Evolutionary conservation across 164 flowering plant genomes (phyloP).

Genomic region (Magnolia sinica): DNA sequence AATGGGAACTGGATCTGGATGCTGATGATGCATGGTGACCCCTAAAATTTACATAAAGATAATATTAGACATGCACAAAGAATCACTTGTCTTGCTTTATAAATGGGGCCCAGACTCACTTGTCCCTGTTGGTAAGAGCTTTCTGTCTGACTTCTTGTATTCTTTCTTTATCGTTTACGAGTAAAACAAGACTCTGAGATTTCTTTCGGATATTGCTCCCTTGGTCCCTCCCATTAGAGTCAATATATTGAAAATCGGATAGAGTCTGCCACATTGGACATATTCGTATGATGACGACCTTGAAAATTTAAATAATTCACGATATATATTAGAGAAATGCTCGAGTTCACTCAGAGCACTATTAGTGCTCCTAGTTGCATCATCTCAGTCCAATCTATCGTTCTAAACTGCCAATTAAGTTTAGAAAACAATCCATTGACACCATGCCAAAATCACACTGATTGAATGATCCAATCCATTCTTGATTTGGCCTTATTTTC

Average conservation of each 20-base stretch:
- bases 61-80: not conserved
- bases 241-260: constrained; percentile 91
- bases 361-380: no score
- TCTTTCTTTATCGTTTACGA: constrained; percentile 92
- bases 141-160: constrained; percentile 84
- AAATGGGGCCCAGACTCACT: constrained; percentile 48
- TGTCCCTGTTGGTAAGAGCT: constrained; percentile 82
- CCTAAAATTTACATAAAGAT: constrained; percentile 33
- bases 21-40: constrained; percentile 50
- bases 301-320: not conserved
- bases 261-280: constrained; percentile 49
- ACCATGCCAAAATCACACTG: no score
- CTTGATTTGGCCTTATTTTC: no score
- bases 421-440: no score
- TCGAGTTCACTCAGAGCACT: not conserved
- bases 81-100: not conserved
- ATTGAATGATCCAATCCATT: no score
- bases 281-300: not conserved
- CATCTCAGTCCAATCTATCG: no score
- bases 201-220: constrained; percentile 93
- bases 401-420: no score
- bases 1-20: constrained; percentile 59
- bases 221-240: constrained; percentile 94
- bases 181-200: constrained; percentile 84
- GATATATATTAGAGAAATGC: not conserved